Evolutionary conservation across 805 yeast species (phyloP), one percentile per base, ranked within the genome.

Genomic region (Metschnikowia amazonensis): DNA sequence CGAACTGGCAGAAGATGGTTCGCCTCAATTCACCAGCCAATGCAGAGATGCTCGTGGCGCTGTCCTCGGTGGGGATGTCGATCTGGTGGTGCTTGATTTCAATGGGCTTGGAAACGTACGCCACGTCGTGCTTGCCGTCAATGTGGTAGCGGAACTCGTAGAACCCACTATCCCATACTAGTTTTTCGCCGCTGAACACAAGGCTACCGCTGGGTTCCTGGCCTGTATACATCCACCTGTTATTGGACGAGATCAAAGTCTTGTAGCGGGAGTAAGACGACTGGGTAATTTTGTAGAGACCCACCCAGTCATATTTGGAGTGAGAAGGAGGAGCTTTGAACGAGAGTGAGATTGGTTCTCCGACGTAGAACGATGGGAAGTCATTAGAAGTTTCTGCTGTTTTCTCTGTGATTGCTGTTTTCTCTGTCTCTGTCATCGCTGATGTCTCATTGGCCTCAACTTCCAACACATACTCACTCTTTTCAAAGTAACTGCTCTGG

Each of bases 91-190:
- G 58, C 28, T 66, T 69, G 36, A 86, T 68, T 60, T 82, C 85
- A 60, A 86, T 83, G 16, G 89, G 87, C 46, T 70, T 72, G 0
- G 89, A 79, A 27, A 81, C 74, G 49, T 74, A 71, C 20, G 80
- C 69, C n/a, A 86, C 95, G 46, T 80, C 82, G 59, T 86, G 95
- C 38, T 80, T 76, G 20, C 79, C 81, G 40, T 73, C 75, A 43
- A 76, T 70, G 58, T 86, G 94, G 56, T 83, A 83, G 60, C 95
- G 73, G 52, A 86, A 74, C 63, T 86, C 92, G 63, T 80, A 86
- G 28, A 78, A 69, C 0, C 95, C 95, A 33, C 76, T 79, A 53
- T 82, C 84, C 79, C 82, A 83, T 55, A 72, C 73, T 35, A 83
- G 64, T 40, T 74, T 65, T 4, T 71, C 69, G 6, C 72, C 70